Base-by-base conservation (phyloP, 495 filamentous ascomycete genomes). In the Penicillium mononematosum region DNA sequence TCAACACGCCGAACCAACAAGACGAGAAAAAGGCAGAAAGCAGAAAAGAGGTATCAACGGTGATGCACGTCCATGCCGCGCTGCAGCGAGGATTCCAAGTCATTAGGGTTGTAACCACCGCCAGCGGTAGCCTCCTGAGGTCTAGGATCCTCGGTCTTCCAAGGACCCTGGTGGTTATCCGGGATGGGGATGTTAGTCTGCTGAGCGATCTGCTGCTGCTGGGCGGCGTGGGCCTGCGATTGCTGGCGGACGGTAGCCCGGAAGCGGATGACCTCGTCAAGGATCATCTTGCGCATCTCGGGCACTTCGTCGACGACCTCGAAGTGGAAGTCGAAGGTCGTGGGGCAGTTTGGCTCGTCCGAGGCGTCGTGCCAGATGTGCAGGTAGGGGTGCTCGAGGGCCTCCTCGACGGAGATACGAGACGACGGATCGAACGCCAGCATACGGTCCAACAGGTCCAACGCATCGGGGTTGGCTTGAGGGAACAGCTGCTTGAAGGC, bases 311-410 rank as follows among this genome's bases (percentile, higher is more conserved):
- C 93, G 19, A 96, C 85, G 34, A 96, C 86, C 70, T 98, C 94
- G 65, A 98, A 98, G 73, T 91, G 88, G 79, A 98, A 98, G 79
- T 98, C 92, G 76, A 98, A 98, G 34, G 92, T 90, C 7, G 85
- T 87, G 0, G 92, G 92, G 76, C 93, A 97, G 56, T 84, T 81
- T 3, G 95, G 94, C 80, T 98, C 94, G 73, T 98, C 95, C 12
- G 87, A 89, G 20, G 92, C 91, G 63, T 98, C 94, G 75, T 98
- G 94, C 94, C 94, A 98, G 80, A 98, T 97, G 65, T 90, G 81
- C 58, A 98, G 81, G 77, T 98, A 98, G 9, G 88, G 89, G 77
- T 98, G 94, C 77, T 97, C 92, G 48, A 98, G 82, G 10, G 94
- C 94, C 64, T 89, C 83, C 72, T 98, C 94, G 57, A 97, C 94